Conservation (phyloP, 495 filamentous ascomycete species). For the Achaetomiella virescens region DNA sequence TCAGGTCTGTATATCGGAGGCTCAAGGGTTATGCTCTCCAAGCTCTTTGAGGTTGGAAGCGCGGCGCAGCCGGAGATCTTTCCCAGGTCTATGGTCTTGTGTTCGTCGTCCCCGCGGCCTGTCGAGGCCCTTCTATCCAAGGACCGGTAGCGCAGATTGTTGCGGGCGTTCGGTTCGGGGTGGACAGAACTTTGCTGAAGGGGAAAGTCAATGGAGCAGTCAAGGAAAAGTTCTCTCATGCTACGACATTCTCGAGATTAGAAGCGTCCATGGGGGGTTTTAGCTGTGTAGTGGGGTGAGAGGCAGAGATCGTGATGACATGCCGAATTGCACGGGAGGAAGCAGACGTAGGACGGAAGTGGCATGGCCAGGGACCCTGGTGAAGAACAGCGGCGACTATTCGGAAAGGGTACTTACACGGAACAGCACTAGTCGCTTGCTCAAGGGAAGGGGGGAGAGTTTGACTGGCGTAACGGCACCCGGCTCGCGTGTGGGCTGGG, state of each 20-base stretch:
- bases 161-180: neutral
- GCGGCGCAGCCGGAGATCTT: too few relatives aligned
- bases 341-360: conserved; percentile 26
- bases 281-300: conserved; percentile 23
- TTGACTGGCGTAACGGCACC: conserved; percentile 1
- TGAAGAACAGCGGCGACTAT: neutral
- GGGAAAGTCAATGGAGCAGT: conserved; percentile 27
- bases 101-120: too few relatives aligned
- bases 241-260: conserved; percentile 28
- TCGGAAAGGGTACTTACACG: conserved; percentile 8
- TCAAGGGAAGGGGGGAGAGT: neutral
- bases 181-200: neutral
- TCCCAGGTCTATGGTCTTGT: too few relatives aligned
- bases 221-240: conserved; percentile 20
- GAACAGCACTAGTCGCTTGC: neutral
- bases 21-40: too few relatives aligned
- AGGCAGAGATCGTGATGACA: conserved; percentile 33
- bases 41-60: too few relatives aligned
- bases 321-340: conserved; percentile 20
- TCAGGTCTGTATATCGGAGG: neutral
- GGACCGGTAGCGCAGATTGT: neutral
- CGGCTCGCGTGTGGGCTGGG: conserved; percentile 4
- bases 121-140: too few relatives aligned
- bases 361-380: conserved; percentile 16
- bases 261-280: conserved; percentile 13